A percentile compares a stretch with the other conserved stretches of the same genome.
phyloP scores from a whole-genome alignment of 306 rosid species.

The Prinsepia uniflora region DNA sequence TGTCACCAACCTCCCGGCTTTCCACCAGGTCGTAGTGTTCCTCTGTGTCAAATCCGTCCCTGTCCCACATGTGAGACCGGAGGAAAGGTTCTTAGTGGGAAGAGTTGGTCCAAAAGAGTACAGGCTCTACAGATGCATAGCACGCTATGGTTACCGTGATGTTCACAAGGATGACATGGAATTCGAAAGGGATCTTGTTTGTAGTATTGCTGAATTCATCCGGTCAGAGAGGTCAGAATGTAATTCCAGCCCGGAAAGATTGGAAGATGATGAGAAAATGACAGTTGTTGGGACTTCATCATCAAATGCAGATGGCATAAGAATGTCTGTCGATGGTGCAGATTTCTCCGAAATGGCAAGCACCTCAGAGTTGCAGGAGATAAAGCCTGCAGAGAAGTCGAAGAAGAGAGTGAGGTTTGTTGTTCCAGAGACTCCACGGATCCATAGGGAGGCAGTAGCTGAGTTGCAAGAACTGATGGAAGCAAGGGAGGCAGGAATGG shows the following conservation, averaged over 20 bases:
- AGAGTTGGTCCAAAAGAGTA: constrained; percentile 95
- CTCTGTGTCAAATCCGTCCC: constrained; percentile 95
- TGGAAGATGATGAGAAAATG: constrained; percentile 61
- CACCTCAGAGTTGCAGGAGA: constrained; percentile 63
- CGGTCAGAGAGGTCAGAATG: constrained; percentile 54
- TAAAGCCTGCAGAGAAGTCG: constrained; percentile 43
- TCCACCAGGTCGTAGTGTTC: constrained; percentile 92
- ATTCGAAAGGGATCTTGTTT: constrained; percentile 83
- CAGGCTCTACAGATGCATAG: constrained; percentile 86
- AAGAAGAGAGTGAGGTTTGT: constrained; percentile 80
- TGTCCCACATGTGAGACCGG: constrained; percentile 87
- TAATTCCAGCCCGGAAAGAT: constrained; percentile 29
- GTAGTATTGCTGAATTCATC: constrained; percentile 82
- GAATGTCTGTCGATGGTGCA: constrained; percentile 55
- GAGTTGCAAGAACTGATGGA: constrained; percentile 87
- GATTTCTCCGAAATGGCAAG: constrained; percentile 35
- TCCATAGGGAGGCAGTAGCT: constrained; percentile 46
- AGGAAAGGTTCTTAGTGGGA: constrained; percentile 91
- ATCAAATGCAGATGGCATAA: constrained; percentile 57
- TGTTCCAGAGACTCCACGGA: constrained; percentile 66
- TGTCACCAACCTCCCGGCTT: constrained; percentile 95
- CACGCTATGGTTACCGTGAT: constrained; percentile 89
- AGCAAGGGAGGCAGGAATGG: constrained; percentile 94
- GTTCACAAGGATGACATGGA: constrained; percentile 78
- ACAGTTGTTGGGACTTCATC: constrained; percentile 86